Conservation (phyloP, 164 flowering plant species). For the Cinnamomum micranthum region DNA sequence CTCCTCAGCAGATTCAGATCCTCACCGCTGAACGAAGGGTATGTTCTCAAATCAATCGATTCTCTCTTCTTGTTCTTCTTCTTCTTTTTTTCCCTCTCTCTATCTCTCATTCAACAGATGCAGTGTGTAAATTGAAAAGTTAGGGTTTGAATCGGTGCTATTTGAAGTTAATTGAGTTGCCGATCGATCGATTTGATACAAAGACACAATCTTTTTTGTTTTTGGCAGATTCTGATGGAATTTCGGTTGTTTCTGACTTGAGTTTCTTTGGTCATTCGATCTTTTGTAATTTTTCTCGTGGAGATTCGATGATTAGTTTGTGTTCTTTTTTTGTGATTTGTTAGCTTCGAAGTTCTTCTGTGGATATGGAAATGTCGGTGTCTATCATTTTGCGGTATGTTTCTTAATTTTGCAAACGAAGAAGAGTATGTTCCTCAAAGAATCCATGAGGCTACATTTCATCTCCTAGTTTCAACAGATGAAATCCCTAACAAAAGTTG, state of each 20-base stretch:
- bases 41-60: conserved; percentile 11
- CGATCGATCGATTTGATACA: background rate
- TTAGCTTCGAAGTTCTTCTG: background rate
- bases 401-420: background rate
- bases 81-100: background rate
- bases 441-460: background rate
- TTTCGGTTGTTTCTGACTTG: background rate
- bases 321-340: background rate
- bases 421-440: background rate
- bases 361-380: background rate
- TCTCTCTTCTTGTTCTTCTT: background rate
- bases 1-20: conserved; percentile 45
- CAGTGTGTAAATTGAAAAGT: background rate
- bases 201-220: background rate
- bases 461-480: background rate
- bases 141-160: background rate
- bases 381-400: background rate
- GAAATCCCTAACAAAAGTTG: background rate
- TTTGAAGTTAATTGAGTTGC: background rate
- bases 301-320: background rate
- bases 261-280: background rate
- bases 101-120: background rate
- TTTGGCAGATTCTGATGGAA: background rate
- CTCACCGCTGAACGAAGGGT: conserved; percentile 78
- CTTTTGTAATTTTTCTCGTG: background rate